Conservation (phyloP, 345 rosid genomes). For the Gossypium australe region DNA sequence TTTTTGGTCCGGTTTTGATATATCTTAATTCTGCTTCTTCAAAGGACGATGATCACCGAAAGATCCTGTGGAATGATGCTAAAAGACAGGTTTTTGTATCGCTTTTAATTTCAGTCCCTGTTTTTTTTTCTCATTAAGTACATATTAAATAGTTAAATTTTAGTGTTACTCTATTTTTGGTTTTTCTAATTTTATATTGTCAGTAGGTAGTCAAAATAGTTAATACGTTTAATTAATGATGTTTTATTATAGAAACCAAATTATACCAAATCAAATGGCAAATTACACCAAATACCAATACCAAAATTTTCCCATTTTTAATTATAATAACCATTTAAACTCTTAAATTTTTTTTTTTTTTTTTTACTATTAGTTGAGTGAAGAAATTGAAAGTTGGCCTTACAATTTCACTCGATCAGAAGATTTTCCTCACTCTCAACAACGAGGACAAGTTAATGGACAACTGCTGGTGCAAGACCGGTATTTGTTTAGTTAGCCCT, state of each 20-base stretch:
- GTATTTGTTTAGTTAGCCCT: conserved; percentile 16
- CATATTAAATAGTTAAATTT: neutral
- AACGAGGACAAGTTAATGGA: conserved; percentile 62
- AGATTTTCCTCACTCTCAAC: conserved; percentile 45
- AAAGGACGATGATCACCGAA: neutral
- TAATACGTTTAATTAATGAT: no score
- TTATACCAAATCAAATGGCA: no score
- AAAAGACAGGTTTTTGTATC: conserved; percentile 48
- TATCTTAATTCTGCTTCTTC: conserved; percentile 55
- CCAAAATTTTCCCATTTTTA: no score
- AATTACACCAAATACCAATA: neutral
- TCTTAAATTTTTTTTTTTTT: neutral
- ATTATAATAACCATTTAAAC: no score
- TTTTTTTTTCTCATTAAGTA: neutral
- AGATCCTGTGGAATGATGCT: conserved; percentile 73
- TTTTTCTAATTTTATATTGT: no score
- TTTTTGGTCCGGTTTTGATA: conserved; percentile 70
- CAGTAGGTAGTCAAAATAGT: no score
- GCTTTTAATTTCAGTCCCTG: neutral
- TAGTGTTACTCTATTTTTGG: no score
- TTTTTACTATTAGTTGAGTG: conserved; percentile 31
- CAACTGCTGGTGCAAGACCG: conserved; percentile 55
- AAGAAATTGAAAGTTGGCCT: conserved; percentile 68
- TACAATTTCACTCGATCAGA: conserved; percentile 43
- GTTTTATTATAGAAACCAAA: no score